Evolutionary conservation across 805 yeast species (phyloP), one percentile per base, ranked within the genome.

Genomic region (Kodamaea sagamina): DNA sequence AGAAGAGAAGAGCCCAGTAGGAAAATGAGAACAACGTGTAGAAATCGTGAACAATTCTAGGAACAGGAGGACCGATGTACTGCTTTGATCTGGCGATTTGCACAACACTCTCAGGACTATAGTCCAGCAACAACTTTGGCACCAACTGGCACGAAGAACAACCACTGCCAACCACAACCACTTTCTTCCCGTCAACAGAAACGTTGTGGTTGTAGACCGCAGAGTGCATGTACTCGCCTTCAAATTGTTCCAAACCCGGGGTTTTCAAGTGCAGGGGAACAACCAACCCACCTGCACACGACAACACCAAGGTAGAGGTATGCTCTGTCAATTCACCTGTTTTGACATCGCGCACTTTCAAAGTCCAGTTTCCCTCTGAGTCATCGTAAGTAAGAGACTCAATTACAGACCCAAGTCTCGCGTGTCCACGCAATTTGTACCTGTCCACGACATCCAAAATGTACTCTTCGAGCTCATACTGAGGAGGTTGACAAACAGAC

Each of bases 111-210:
- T 57, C 48, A 7, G 57, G 61, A 3, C 50, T 54, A 42, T 56
- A 50, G 8, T 59, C 55, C 34, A 55, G 58, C 47, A 69, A 51
- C 22, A 69, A 44, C 0, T 64, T 65, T 6, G 75, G 74, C 9
- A 69, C 51, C n/a, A 68, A 55, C 47, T 69, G 74, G 16, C 61
- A 63, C 1, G 73, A 73, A 4, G 72, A 67, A 42, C 75, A 69
- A 2, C 75, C 75, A 50, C 67, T 67, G 11, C 75, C 75, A 25
- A 69, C 52, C 9, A 68, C 72, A 6, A 66, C 57, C 10, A 69
- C 71, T 7, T 61, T 55, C 46, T 69, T 69, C 25, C 53, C 59
- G 42, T 63, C 57, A 46, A 69, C 54, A 13, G 58, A 53, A 8
- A 65, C 64, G 7, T 50, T 40, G 46, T 68, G 66, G 42, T 67